Percentiles rank a stretch among this genome's conserved stretches.
Evolutionary conservation across 1,284 basidiomycete genomes (phyloP).

Genomic region (Malassezia restricta): DNA sequence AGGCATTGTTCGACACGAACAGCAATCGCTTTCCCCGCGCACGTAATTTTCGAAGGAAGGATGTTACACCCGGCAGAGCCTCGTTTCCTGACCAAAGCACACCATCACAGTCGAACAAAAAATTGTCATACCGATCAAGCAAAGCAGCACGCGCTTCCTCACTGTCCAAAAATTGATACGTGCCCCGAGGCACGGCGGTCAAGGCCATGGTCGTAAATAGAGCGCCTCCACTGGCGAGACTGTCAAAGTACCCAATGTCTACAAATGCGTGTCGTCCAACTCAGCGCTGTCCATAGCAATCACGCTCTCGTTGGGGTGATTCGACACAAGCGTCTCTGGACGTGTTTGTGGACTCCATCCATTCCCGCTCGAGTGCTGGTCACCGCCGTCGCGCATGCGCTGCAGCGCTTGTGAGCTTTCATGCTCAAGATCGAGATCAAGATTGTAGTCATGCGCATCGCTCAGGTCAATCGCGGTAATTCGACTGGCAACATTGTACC

Average conservation of each 20-base stretch:
- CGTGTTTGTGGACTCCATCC: slow-evolving; percentile 7
- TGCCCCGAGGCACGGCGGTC: background rate
- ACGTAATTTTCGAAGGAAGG: slow-evolving; percentile 48
- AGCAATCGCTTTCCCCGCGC: slow-evolving; percentile 67
- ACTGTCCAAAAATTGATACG: slow-evolving; percentile 24
- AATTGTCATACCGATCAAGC: slow-evolving; percentile 36
- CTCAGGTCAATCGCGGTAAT: slow-evolving; percentile 35
- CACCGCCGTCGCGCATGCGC: slow-evolving; percentile 38
- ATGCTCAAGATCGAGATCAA: slow-evolving; percentile 42
- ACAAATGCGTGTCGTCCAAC: slow-evolving; percentile 7
- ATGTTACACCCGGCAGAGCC: slow-evolving; percentile 27
- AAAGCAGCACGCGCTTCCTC: slow-evolving; percentile 23
- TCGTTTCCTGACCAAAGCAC: slow-evolving; percentile 67
- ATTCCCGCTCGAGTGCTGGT: slow-evolving; percentile 13
- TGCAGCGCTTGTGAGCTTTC: slow-evolving; percentile 37
- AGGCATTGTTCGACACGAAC: slow-evolving; percentile 98
- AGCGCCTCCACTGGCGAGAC: background rate
- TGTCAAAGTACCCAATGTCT: background rate
- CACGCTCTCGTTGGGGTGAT: slow-evolving; percentile 4
- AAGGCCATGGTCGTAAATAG: background rate
- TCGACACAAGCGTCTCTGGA: background rate
- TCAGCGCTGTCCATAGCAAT: slow-evolving; percentile 9
- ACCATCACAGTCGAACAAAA: slow-evolving; percentile 66
- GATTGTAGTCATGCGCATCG: slow-evolving; percentile 27
- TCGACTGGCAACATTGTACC: slow-evolving; percentile 28